Conservation (phyloP, 2,329 filamentous ascomycete genomes). For the Ceratocystis variospora region DNA sequence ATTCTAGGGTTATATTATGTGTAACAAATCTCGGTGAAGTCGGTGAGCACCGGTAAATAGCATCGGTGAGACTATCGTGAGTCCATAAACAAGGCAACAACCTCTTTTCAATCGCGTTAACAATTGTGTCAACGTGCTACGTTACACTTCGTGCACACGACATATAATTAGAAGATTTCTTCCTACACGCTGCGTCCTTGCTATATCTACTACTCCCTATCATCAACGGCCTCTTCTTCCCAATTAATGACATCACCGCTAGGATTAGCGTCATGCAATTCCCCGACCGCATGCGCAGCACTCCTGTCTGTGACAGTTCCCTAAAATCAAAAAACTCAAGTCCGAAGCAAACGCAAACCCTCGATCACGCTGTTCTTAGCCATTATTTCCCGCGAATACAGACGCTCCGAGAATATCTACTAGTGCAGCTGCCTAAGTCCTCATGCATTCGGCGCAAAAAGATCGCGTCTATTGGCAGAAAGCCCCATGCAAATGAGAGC, state of each 20-base stretch:
- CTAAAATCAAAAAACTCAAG: not conserved
- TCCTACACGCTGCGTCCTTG: not conserved
- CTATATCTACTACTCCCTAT: not conserved
- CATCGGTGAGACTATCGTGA: not conserved
- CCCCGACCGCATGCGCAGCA: not conserved
- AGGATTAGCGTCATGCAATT: not conserved
- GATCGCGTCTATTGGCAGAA: slow-evolving; percentile 35
- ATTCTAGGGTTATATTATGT: not conserved
- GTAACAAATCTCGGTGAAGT: slow-evolving; percentile 1
- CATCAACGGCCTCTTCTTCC: not conserved
- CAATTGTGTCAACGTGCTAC: too few relatives aligned
- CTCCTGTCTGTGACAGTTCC: not conserved
- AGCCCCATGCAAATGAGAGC: slow-evolving; percentile 24
- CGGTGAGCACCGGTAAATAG: not conserved
- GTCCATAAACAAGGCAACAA: not conserved
- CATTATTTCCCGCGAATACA: slow-evolving; percentile 50
- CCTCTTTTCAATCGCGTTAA: not conserved
- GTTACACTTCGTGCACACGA: too few relatives aligned
- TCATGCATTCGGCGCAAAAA: slow-evolving; percentile 51
- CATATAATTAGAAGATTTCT: not conserved
- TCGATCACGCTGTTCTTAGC: slow-evolving; percentile 11
- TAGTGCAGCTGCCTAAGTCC: slow-evolving; percentile 49
- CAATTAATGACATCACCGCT: not conserved
- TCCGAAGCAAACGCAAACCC: not conserved
- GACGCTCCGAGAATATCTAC: slow-evolving; percentile 56